Evolutionary conservation across 108 stramenopile genomes (phyloP).

Genomic region (Mediolabrus comicus): DNA sequence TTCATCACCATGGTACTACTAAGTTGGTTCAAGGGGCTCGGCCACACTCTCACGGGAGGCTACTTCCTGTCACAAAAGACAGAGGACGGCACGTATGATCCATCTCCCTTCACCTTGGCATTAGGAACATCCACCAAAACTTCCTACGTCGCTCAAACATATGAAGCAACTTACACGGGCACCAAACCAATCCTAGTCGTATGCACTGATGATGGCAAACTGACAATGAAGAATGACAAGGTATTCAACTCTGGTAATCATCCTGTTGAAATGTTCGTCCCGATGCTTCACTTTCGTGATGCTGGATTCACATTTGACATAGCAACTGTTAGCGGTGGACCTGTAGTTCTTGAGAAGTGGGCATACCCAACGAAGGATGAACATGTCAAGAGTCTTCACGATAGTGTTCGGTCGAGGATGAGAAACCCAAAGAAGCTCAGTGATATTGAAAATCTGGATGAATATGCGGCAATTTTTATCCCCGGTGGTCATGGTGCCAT

Average conservation of each 20-base stretch:
- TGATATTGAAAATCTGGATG: neutral
- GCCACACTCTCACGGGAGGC: neutral
- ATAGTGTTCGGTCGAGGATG: slow-evolving; percentile 1
- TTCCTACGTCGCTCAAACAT: neutral
- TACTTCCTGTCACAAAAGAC: neutral
- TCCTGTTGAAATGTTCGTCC: slow-evolving; percentile 22
- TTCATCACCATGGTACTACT: neutral
- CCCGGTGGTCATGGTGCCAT: slow-evolving; percentile 44
- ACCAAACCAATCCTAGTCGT: slow-evolving; percentile 26
- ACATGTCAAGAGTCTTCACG: slow-evolving; percentile 1
- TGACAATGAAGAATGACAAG: slow-evolving; percentile 24
- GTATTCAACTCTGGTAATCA: slow-evolving; percentile 34
- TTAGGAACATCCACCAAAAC: neutral
- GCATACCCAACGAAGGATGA: slow-evolving; percentile 25
- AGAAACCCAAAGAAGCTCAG: slow-evolving; percentile 13
- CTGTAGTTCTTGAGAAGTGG: slow-evolving; percentile 29
- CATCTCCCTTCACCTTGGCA: neutral
- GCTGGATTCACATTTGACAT: slow-evolving; percentile 39
- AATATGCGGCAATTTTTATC: slow-evolving; percentile 15
- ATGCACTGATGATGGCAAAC: slow-evolving; percentile 23
- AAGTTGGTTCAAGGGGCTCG: too few species aligned
- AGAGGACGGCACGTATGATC: neutral
- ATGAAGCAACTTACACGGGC: slow-evolving; percentile 14
- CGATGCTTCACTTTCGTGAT: slow-evolving; percentile 28
- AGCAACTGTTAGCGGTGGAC: slow-evolving; percentile 7